A percentile compares a stretch with the other conserved stretches of the same genome.
These are phyloP conservation scores for Vickermania spadyakhi DNA, from an alignment of 208 protist genomes.

Conservation along the genomic window DNA sequence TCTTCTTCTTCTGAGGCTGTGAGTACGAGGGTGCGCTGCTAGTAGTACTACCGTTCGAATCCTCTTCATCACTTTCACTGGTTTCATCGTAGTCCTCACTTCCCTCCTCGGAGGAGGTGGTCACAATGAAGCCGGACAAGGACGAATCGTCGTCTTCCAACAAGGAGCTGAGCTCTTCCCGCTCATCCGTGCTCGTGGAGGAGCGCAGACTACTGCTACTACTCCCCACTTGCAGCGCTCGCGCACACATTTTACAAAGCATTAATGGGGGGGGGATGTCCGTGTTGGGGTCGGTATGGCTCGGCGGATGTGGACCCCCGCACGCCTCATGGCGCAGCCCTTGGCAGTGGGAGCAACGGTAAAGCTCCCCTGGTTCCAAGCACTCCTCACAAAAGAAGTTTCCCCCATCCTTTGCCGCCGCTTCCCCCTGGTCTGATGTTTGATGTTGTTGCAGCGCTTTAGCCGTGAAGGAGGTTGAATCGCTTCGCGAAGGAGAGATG, in stretches of 20 bases:
- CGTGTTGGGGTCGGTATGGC: background rate
- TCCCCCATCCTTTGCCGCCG: background rate
- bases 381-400: slow-evolving; percentile 16
- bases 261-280: slow-evolving; percentile 2
- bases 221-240: slow-evolving; percentile 8
- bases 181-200: slow-evolving; percentile 63
- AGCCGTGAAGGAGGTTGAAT: too few species aligned
- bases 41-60: background rate
- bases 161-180: slow-evolving; percentile 24
- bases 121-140: slow-evolving; percentile 50
- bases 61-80: background rate
- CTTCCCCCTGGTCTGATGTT: too few species aligned
- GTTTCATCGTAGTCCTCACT: slow-evolving; percentile 27
- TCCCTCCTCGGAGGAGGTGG: slow-evolving; percentile 39
- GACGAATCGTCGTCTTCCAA: slow-evolving; percentile 34
- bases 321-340: slow-evolving; percentile 63
- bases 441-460: too few species aligned
- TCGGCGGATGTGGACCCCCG: slow-evolving; percentile 51
- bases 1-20: slow-evolving; percentile 2
- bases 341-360: slow-evolving; percentile 43
- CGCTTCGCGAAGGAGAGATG: too few species aligned
- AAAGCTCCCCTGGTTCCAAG: slow-evolving; percentile 32
- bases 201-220: slow-evolving; percentile 29
- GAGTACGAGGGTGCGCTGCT: background rate
- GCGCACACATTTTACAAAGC: slow-evolving; percentile 27